phyloP scores from a whole-genome alignment of 1,139 yeast species.

The Blastobotrys illinoisensis region DNA sequence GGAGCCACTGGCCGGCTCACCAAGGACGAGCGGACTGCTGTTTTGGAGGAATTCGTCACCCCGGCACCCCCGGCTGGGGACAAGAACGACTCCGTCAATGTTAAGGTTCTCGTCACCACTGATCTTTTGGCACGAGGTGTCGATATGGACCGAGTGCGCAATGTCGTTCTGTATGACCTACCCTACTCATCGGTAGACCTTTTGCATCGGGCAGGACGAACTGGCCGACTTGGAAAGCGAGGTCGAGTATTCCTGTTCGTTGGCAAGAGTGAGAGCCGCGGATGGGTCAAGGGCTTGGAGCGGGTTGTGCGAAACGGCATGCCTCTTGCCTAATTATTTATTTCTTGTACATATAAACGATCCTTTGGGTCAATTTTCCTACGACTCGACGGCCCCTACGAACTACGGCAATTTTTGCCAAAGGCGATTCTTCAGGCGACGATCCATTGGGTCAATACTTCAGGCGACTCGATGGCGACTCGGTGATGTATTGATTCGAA shows the following conservation, averaged over 20 bases:
- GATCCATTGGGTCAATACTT: not conserved
- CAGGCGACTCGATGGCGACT: not conserved
- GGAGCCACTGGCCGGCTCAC: slow-evolving; percentile 64
- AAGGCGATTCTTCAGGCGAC: not conserved
- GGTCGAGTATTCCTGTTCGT: slow-evolving; percentile 81
- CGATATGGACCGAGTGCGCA: slow-evolving; percentile 76
- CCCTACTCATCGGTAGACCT: slow-evolving; percentile 83
- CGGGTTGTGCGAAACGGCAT: slow-evolving; percentile 37
- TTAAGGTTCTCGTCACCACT: slow-evolving; percentile 76
- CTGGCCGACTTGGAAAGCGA: slow-evolving; percentile 85
- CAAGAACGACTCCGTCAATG: slow-evolving; percentile 15
- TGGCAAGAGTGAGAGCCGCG: slow-evolving; percentile 57
- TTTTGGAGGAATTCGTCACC: slow-evolving; percentile 55
- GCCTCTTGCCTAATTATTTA: slow-evolving; percentile 12
- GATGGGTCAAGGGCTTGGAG: slow-evolving; percentile 84
- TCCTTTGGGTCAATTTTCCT: not conserved
- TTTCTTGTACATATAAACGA: slow-evolving; percentile 3
- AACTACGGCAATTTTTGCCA: too few species aligned
- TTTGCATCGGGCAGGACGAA: slow-evolving; percentile 88
- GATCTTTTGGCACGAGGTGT: slow-evolving; percentile 88
- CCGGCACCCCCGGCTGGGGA: slow-evolving; percentile 45
- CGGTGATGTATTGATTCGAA: not conserved
- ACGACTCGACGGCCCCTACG: too few species aligned
- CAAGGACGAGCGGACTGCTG: slow-evolving; percentile 50
- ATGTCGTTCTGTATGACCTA: slow-evolving; percentile 77